These are phyloP conservation scores for Dovyalis caffra DNA, from an alignment of 345 rosid genomes.

Conservation along the genomic window DNA sequence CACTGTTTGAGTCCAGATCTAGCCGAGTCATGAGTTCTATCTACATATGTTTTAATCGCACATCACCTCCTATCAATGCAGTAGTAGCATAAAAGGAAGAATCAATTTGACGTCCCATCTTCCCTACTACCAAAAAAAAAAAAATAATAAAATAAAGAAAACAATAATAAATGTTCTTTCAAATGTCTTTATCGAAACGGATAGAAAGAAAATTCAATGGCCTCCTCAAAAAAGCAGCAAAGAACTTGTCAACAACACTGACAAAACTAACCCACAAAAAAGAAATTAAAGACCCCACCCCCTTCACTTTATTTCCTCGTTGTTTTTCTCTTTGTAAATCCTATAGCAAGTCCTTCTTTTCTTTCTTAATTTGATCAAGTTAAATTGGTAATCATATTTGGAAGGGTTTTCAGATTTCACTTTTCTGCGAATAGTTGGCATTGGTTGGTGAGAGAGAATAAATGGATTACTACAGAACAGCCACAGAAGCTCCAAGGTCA, in stretches of 20 bases:
- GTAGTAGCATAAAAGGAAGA: not conserved
- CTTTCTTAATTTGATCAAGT: not conserved
- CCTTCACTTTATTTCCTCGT: not conserved
- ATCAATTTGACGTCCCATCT: not conserved
- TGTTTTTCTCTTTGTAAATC: not conserved
- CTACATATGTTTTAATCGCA: not conserved
- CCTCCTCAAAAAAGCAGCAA: conserved; percentile 14
- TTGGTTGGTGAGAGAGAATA: conserved; percentile 50
- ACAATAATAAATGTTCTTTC: conserved; percentile 1
- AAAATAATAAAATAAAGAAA: conserved; percentile 5
- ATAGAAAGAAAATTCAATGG: conserved; percentile 30
- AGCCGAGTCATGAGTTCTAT: not conserved
- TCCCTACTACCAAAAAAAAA: not conserved
- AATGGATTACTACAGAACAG: conserved; percentile 28
- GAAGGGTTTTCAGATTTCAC: too few species aligned
- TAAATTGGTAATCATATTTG: too few species aligned
- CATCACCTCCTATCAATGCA: not conserved
- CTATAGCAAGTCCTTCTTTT: not conserved
- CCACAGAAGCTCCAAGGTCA: not conserved
- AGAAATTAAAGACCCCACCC: conserved; percentile 1
- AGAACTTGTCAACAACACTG: conserved; percentile 25
- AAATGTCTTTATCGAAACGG: conserved; percentile 27
- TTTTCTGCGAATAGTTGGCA: conserved; percentile 9
- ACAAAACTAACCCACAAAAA: conserved; percentile 12
- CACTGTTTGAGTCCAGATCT: not conserved